Evolutionary conservation across 768 basidiomycete genomes (phyloP).

Genomic region (Termitomyces sp.): DNA sequence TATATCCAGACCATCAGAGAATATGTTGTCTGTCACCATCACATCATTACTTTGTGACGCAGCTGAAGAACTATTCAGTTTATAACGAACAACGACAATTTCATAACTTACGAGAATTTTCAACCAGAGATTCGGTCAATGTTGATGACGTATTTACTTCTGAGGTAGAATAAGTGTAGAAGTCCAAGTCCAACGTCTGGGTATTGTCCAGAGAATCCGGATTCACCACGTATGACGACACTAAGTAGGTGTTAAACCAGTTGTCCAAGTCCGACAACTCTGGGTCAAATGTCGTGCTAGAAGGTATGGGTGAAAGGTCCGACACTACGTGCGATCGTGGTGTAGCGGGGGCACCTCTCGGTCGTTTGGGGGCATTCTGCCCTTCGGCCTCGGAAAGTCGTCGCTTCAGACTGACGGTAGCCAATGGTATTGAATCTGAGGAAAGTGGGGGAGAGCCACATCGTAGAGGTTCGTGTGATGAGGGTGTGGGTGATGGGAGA

Average conservation of each 20-base stretch:
- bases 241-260: constrained; percentile 33
- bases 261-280: constrained; percentile 23
- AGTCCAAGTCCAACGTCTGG: background rate
- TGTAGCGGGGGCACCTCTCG: constrained; percentile 5
- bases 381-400: constrained; percentile 30
- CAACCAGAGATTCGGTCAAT: background rate
- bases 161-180: constrained; percentile 2
- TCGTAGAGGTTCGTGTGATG: constrained; percentile 3
- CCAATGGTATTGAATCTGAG: background rate
- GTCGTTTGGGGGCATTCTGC: constrained; percentile 19
- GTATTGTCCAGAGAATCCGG: constrained; percentile 19
- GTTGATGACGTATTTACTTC: background rate
- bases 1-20: background rate
- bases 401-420: constrained; percentile 28
- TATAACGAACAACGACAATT: background rate
- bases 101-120: background rate
- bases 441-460: background rate
- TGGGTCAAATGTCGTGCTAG: background rate
- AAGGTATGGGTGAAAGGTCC: constrained; percentile 22
- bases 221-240: background rate
- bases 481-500: constrained; percentile 13
- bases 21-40: background rate
- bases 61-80: background rate
- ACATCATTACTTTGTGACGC: background rate
- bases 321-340: constrained; percentile 26